phyloP scores from a whole-genome alignment of 805 yeast genomes.

The Lipomyces kockii region DNA sequence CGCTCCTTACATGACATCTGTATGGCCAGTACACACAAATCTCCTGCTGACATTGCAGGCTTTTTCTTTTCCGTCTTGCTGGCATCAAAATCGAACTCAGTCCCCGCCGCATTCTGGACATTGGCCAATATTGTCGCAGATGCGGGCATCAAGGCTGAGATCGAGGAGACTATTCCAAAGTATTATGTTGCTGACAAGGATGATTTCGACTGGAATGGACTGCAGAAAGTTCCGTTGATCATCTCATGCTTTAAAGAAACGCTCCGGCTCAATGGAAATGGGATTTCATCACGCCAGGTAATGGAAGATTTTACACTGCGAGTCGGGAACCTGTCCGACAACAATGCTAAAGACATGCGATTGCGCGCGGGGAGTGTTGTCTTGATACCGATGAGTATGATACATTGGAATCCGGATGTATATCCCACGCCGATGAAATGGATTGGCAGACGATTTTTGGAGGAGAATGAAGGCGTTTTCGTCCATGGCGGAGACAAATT shows the following conservation, averaged over 20 bases:
- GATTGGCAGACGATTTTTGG: slow-evolving; percentile 25
- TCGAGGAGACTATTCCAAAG: slow-evolving; percentile 12
- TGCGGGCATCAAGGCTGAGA: slow-evolving; percentile 14
- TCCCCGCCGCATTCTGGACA: slow-evolving; percentile 30
- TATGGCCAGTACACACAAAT: neutral
- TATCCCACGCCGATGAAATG: slow-evolving; percentile 32
- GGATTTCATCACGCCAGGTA: slow-evolving; percentile 19
- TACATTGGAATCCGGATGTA: slow-evolving; percentile 32
- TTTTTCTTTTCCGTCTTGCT: slow-evolving; percentile 27
- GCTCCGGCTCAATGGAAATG: slow-evolving; percentile 19
- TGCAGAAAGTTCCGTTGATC: slow-evolving; percentile 16
- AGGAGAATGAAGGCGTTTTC: slow-evolving; percentile 17
- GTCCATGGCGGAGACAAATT: slow-evolving; percentile 12
- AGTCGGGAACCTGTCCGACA: slow-evolving; percentile 11
- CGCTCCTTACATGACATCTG: slow-evolving; percentile 10
- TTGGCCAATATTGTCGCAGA: slow-evolving; percentile 19
- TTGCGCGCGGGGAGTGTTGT: neutral
- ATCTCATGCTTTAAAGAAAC: slow-evolving; percentile 32
- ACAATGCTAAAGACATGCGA: neutral
- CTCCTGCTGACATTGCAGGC: slow-evolving; percentile 20
- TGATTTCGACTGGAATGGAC: slow-evolving; percentile 19
- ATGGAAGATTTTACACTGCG: slow-evolving; percentile 16
- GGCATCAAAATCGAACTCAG: slow-evolving; percentile 28
- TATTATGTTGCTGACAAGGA: slow-evolving; percentile 17
- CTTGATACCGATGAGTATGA: slow-evolving; percentile 15